phyloP scores from a whole-genome alignment of 2,329 filamentous ascomycete species.

The Mycosphaerelloides madeirae region DNA sequence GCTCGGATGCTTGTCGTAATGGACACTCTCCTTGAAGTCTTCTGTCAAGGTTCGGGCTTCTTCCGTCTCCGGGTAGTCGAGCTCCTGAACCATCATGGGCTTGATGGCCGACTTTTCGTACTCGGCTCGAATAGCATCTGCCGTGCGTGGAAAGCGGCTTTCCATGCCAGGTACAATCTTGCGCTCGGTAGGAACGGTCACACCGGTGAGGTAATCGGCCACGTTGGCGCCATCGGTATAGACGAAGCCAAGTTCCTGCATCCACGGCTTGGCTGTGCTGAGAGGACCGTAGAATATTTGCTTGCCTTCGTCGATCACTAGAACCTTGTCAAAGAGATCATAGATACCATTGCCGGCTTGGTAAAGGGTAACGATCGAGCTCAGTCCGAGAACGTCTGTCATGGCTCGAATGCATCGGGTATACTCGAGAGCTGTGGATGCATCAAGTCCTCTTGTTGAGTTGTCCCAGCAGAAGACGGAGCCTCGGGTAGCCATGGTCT shows the following conservation, averaged over 20 bases:
- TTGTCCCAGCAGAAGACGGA: constrained; percentile 65
- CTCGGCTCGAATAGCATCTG: constrained; percentile 41
- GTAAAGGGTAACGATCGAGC: constrained; percentile 62
- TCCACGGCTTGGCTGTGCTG: constrained; percentile 57
- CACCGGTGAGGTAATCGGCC: constrained; percentile 62
- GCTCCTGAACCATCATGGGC: constrained; percentile 50
- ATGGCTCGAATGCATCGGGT: constrained; percentile 57
- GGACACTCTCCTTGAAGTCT: constrained; percentile 52
- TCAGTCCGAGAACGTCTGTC: constrained; percentile 58
- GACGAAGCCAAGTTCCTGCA: constrained; percentile 61
- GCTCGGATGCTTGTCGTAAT: constrained; percentile 51
- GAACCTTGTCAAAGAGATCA: constrained; percentile 64
- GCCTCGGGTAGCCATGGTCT: constrained; percentile 55
- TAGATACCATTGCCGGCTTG: constrained; percentile 68
- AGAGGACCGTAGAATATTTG: constrained; percentile 61
- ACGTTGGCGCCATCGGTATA: constrained; percentile 60
- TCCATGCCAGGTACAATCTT: constrained; percentile 42
- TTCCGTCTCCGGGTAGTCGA: constrained; percentile 51
- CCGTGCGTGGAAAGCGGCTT: constrained; percentile 41
- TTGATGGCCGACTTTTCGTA: constrained; percentile 54
- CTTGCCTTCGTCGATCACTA: constrained; percentile 62
- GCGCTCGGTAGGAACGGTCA: constrained; percentile 54
- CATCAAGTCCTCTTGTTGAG: constrained; percentile 61
- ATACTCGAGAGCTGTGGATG: constrained; percentile 54
- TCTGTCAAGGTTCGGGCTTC: constrained; percentile 48